phyloP scores from a whole-genome alignment of 2,329 filamentous ascomycete species.

The Magnaporthiopsis incrustans region DNA sequence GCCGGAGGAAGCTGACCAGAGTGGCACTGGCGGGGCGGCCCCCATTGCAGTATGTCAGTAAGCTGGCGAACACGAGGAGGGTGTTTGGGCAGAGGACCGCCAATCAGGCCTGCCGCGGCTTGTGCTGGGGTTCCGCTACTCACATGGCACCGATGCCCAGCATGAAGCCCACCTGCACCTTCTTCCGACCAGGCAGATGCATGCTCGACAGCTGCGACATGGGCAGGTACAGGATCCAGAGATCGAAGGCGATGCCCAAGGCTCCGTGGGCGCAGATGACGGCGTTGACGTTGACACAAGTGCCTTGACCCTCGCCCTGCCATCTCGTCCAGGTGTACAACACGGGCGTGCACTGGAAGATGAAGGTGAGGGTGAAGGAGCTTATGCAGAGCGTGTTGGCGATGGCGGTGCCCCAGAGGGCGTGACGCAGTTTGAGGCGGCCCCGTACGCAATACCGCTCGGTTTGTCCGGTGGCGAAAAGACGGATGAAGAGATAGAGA shows the following conservation, averaged over 20 bases:
- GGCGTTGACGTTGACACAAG: slow-evolving; percentile 39
- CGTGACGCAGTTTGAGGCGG: slow-evolving; percentile 22
- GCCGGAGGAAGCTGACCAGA: slow-evolving; percentile 23
- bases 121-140: slow-evolving; percentile 4
- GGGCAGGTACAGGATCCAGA: slow-evolving; percentile 44
- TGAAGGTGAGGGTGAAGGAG: slow-evolving; percentile 31
- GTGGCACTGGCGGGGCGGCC: slow-evolving; percentile 20
- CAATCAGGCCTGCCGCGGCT: too few relatives aligned
- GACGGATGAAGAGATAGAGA: slow-evolving; percentile 45
- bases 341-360: slow-evolving; percentile 46
- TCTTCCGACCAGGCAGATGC: slow-evolving; percentile 37
- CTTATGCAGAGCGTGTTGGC: slow-evolving; percentile 31
- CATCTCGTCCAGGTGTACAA: slow-evolving; percentile 44
- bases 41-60: not conserved
- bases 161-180: slow-evolving; percentile 35
- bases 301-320: slow-evolving; percentile 37
- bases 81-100: too few relatives aligned
- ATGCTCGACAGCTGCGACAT: slow-evolving; percentile 32
- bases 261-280: slow-evolving; percentile 42
- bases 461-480: slow-evolving; percentile 33
- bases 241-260: slow-evolving; percentile 42
- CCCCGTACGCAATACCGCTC: slow-evolving; percentile 1
- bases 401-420: slow-evolving; percentile 33
- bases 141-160: slow-evolving; percentile 34
- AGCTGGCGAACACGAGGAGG: too few relatives aligned